phyloP scores from a whole-genome alignment of 169 alveolate genomes.

The Fabrea salina region DNA sequence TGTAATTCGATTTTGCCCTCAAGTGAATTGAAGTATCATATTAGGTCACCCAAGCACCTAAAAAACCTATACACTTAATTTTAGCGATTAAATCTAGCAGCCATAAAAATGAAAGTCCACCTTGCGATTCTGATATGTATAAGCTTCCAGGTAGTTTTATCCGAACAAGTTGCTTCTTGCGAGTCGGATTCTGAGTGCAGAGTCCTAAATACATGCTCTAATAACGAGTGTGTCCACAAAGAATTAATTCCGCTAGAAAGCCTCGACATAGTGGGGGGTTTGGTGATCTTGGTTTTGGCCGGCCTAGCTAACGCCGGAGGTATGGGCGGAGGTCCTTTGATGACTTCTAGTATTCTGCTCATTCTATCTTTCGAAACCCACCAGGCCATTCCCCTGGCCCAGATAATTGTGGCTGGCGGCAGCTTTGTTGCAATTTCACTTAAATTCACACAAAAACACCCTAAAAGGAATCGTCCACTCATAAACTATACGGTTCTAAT shows the following conservation, averaged over 20 bases:
- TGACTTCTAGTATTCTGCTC: conserved; percentile 44
- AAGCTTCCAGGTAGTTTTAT: too few relatives aligned
- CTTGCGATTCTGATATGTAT: too few relatives aligned
- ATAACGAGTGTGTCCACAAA: conserved; percentile 14
- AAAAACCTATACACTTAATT: too few relatives aligned
- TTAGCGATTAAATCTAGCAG: too few relatives aligned
- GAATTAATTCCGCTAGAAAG: conserved; percentile 1
- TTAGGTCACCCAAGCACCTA: too few relatives aligned
- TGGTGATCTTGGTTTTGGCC: conserved; percentile 36
- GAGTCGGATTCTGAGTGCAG: background rate
- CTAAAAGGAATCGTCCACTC: conserved; percentile 47
- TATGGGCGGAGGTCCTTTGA: conserved; percentile 71
- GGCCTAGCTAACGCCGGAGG: conserved; percentile 67
- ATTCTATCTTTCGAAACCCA: conserved; percentile 58
- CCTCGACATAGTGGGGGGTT: conserved; percentile 44
- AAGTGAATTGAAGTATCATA: too few relatives aligned
- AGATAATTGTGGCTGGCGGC: conserved; percentile 56
- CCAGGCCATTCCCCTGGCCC: conserved; percentile 60
- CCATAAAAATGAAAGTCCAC: too few relatives aligned
- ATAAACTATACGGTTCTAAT: conserved; percentile 66
- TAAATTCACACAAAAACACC: conserved; percentile 49
- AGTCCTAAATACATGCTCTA: background rate
- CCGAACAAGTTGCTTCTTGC: too few relatives aligned
- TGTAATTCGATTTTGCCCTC: too few relatives aligned
- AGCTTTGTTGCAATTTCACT: conserved; percentile 47